A percentile compares a stretch with the other conserved stretches of the same genome.
These are phyloP conservation scores for Colletotrichum ledebouriae DNA, from an alignment of 2,329 filamentous ascomycete species.

Conservation along the genomic window DNA sequence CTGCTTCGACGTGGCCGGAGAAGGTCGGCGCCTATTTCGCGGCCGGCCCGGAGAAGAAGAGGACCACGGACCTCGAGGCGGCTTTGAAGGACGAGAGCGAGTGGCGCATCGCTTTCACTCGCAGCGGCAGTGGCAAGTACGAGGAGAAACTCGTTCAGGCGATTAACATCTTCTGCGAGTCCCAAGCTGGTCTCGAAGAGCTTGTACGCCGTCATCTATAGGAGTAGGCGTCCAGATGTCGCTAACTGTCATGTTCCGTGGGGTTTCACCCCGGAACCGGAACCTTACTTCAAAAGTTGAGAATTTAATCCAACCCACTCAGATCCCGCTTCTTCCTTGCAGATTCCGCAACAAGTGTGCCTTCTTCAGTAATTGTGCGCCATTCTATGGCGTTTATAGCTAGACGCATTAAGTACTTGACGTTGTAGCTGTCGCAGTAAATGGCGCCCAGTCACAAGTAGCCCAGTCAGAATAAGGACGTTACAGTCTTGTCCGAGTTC, in stretches of 20 bases:
- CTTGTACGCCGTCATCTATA: slow-evolving; percentile 41
- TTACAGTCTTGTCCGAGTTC: background rate
- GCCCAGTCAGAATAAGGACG: slow-evolving; percentile 2
- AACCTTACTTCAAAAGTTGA: background rate
- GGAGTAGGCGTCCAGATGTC: background rate
- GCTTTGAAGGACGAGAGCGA: slow-evolving; percentile 57
- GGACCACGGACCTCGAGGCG: slow-evolving; percentile 31
- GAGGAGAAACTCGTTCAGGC: slow-evolving; percentile 67
- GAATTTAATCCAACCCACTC: background rate
- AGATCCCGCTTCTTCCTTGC: no score
- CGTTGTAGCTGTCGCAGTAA: no score
- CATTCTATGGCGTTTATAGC: no score
- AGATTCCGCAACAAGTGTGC: no score
- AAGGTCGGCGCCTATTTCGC: slow-evolving; percentile 50
- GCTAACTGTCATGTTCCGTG: no score
- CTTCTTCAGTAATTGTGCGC: no score
- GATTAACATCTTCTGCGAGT: slow-evolving; percentile 70
- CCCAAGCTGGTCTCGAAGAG: slow-evolving; percentile 65
- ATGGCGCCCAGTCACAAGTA: background rate
- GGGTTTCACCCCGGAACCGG: no score
- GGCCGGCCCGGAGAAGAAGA: slow-evolving; percentile 48
- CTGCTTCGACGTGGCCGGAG: slow-evolving; percentile 49
- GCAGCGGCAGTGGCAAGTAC: slow-evolving; percentile 59
- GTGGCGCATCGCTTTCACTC: slow-evolving; percentile 65
- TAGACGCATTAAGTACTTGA: no score